A percentile compares a stretch with the other conserved stretches of the same genome.
Evolutionary conservation across 805 yeast genomes (phyloP).

Genomic region (Schizosaccharomyces japonicus): DNA sequence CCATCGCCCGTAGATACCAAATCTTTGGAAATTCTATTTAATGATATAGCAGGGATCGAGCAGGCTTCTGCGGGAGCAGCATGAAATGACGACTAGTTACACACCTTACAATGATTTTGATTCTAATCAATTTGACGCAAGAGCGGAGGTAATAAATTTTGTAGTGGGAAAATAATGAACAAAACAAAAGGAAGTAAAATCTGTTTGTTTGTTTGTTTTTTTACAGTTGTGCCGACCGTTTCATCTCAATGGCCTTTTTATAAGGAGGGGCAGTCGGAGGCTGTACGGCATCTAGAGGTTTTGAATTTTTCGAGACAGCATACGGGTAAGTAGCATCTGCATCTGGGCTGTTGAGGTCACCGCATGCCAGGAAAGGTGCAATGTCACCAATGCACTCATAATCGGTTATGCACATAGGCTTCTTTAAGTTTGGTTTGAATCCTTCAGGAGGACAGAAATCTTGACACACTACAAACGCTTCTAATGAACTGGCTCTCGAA

Average conservation of each 20-base stretch:
- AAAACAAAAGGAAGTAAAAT: neutral
- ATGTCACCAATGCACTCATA: slow-evolving; percentile 38
- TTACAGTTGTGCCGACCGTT: neutral
- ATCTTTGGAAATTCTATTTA: slow-evolving; percentile 10
- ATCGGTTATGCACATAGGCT: neutral
- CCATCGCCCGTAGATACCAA: slow-evolving; percentile 43
- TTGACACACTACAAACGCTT: slow-evolving; percentile 77
- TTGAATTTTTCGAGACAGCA: neutral
- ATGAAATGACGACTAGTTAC: too few species aligned
- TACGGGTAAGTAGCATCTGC: slow-evolving; percentile 77
- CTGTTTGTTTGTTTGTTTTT: neutral
- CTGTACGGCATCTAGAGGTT: slow-evolving; percentile 62
- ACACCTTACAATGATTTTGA: neutral
- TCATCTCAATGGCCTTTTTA: slow-evolving; percentile 64
- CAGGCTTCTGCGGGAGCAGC: too few species aligned
- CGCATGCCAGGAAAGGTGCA: slow-evolving; percentile 90
- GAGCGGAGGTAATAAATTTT: neutral
- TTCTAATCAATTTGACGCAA: neutral
- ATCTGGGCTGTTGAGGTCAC: slow-evolving; percentile 67
- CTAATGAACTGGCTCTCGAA: slow-evolving; percentile 81
- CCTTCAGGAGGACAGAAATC: slow-evolving; percentile 65
- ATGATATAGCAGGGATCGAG: neutral
- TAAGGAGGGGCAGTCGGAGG: slow-evolving; percentile 93
- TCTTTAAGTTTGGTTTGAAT: slow-evolving; percentile 39
- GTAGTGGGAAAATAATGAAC: neutral